Conservation (phyloP, 164 flowering plant genomes). For the Euptelea pleiosperma region DNA sequence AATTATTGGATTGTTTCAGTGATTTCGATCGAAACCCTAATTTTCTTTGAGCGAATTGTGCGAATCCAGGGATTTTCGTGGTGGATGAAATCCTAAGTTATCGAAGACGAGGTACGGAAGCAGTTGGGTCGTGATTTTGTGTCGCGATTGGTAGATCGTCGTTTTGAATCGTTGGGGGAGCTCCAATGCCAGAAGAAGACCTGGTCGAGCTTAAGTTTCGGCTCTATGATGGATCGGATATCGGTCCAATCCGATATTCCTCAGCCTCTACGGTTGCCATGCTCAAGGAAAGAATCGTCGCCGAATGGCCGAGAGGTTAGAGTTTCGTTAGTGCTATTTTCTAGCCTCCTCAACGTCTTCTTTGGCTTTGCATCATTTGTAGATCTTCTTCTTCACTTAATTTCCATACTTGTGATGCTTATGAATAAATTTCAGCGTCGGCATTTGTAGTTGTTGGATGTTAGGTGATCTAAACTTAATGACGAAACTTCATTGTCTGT, state of each 20-base stretch:
- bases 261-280: constrained; percentile 52
- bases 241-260: constrained; percentile 60
- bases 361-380: too few relatives aligned
- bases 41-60: too few relatives aligned
- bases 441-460: too few relatives aligned
- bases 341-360: background rate
- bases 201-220: constrained; percentile 59
- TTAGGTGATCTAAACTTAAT: too few relatives aligned
- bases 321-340: background rate
- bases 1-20: too few relatives aligned
- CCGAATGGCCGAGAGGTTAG: constrained; percentile 68
- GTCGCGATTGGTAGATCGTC: background rate
- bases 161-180: background rate
- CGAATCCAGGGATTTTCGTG: too few relatives aligned
- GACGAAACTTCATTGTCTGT: too few relatives aligned
- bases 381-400: too few relatives aligned
- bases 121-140: background rate
- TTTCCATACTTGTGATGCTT: too few relatives aligned
- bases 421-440: too few relatives aligned
- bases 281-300: constrained; percentile 57
- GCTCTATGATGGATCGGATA: constrained; percentile 59
- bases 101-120: too few relatives aligned
- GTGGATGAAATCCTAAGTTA: constrained; percentile 6
- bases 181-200: constrained; percentile 59
- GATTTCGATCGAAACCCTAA: constrained; percentile 4